Percentiles rank a stretch among this genome's conserved stretches.
phyloP scores from a whole-genome alignment of 306 rosid species.

The Lathyrus tuberosus region DNA sequence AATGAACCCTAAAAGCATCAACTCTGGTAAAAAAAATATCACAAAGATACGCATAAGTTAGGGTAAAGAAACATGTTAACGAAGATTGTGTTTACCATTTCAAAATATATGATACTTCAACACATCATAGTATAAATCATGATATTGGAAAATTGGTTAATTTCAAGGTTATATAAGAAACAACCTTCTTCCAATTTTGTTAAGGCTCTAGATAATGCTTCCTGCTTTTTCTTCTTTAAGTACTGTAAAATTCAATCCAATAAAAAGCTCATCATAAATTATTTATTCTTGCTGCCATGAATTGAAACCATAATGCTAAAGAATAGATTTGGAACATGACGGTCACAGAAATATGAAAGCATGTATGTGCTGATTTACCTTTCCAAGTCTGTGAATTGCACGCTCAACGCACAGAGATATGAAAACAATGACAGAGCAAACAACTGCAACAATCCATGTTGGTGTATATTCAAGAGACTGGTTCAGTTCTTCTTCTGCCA shows the following conservation, averaged over 20 bases:
- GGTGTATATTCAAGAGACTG: constrained; percentile 78
- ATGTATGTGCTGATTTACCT: constrained; percentile 50
- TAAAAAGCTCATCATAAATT: constrained; percentile 31
- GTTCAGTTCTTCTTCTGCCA: constrained; percentile 55
- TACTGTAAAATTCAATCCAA: constrained; percentile 52
- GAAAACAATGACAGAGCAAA: constrained; percentile 76
- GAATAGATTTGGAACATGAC: constrained; percentile 4
- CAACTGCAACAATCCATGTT: constrained; percentile 86
- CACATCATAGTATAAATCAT: no score
- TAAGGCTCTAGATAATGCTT: constrained; percentile 59
- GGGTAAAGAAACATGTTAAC: constrained; percentile 24
- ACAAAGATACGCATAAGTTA: constrained; percentile 35
- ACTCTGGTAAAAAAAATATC: constrained; percentile 53
- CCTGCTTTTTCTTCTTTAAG: constrained; percentile 42
- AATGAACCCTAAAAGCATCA: constrained; percentile 94
- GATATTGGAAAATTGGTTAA: constrained; percentile 1
- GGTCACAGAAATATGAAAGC: constrained; percentile 15
- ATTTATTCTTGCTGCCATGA: background rate
- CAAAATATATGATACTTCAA: background rate
- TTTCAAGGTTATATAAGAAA: constrained; percentile 30
- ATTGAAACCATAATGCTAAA: background rate
- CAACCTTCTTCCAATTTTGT: constrained; percentile 80
- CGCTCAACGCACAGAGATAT: constrained; percentile 75
- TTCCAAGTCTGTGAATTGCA: constrained; percentile 74
- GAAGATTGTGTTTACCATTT: background rate